These are phyloP conservation scores for Evernia prunastri DNA, from an alignment of 495 filamentous ascomycete genomes.

Conservation along the genomic window DNA sequence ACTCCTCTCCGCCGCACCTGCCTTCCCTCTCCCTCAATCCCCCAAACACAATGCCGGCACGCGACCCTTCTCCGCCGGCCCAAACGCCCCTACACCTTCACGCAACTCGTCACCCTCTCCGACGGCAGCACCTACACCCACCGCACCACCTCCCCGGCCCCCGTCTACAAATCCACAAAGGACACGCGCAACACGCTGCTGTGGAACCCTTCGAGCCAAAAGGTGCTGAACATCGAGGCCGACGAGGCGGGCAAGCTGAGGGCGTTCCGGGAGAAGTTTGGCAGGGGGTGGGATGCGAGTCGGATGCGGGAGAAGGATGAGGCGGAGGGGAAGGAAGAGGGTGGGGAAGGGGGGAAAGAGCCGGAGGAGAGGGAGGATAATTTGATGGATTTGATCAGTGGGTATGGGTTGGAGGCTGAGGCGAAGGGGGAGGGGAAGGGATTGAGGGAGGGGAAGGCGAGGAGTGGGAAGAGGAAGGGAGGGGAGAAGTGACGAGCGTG, in stretches of 20 bases:
- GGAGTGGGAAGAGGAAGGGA: slow-evolving; percentile 25
- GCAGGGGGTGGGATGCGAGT: slow-evolving; percentile 69
- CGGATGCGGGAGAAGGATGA: slow-evolving; percentile 21
- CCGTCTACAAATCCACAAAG: slow-evolving; percentile 69
- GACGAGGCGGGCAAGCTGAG: slow-evolving; percentile 90
- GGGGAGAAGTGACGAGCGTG: slow-evolving; percentile 15
- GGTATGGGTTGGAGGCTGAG: slow-evolving; percentile 44
- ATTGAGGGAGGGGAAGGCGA: slow-evolving; percentile 17
- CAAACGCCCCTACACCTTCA: slow-evolving; percentile 90
- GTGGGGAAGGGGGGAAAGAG: slow-evolving; percentile 29
- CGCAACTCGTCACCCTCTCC: slow-evolving; percentile 87
- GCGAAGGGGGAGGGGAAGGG: slow-evolving; percentile 8
- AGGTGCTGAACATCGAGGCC: slow-evolving; percentile 78
- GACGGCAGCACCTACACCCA: slow-evolving; percentile 83
- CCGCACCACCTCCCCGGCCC: slow-evolving; percentile 78
- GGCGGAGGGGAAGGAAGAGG: slow-evolving; percentile 23
- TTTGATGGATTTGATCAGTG: slow-evolving; percentile 64
- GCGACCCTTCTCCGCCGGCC: slow-evolving; percentile 85
- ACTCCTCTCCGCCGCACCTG: slow-evolving; percentile 41
- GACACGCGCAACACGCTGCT: slow-evolving; percentile 81
- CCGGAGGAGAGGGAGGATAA: slow-evolving; percentile 48
- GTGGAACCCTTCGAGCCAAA: slow-evolving; percentile 80
- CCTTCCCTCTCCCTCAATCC: slow-evolving; percentile 15
- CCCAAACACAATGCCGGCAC: slow-evolving; percentile 46
- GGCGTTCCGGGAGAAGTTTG: slow-evolving; percentile 79